These are phyloP conservation scores for Phoma herbarum DNA, from an alignment of 2,329 filamentous ascomycete species.

Conservation along the genomic window DNA sequence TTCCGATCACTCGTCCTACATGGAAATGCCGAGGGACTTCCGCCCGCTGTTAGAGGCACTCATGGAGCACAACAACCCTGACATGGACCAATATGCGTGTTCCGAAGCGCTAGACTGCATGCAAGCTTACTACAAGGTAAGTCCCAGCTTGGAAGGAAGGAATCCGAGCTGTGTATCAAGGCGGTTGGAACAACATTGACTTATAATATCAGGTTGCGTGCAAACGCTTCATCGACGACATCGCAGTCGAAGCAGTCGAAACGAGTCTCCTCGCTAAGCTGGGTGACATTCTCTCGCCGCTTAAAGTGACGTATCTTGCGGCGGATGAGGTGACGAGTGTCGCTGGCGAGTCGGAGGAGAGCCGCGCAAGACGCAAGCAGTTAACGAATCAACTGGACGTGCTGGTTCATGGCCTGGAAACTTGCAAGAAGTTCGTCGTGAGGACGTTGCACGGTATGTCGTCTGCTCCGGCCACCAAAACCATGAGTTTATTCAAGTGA, in stretches of 20 bases:
- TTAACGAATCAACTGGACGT: no score
- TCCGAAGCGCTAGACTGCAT: constrained; percentile 39
- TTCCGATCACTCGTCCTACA: not conserved
- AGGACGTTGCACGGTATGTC: no score
- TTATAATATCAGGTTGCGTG: constrained; percentile 60
- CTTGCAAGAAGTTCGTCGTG: no score
- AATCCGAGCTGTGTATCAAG: no score
- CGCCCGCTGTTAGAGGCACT: not conserved
- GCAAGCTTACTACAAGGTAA: constrained; percentile 59
- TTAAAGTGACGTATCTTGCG: constrained; percentile 20
- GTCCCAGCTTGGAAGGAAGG: no score
- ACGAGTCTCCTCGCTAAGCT: constrained; percentile 50
- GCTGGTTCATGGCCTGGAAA: no score
- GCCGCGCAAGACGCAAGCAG: not conserved
- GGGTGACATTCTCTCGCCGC: constrained; percentile 53
- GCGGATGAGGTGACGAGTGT: not conserved
- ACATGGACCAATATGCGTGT: constrained; percentile 52
- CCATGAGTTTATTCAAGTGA: no score
- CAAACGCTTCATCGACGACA: constrained; percentile 56
- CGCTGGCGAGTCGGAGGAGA: constrained; percentile 1
- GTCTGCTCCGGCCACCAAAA: no score
- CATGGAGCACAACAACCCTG: constrained; percentile 32
- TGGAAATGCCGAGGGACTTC: not conserved
- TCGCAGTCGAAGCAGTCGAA: constrained; percentile 57
- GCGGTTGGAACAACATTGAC: no score